Conservation (phyloP, 2,329 filamentous ascomycete species). For the Aspergillaceae sp. region DNA sequence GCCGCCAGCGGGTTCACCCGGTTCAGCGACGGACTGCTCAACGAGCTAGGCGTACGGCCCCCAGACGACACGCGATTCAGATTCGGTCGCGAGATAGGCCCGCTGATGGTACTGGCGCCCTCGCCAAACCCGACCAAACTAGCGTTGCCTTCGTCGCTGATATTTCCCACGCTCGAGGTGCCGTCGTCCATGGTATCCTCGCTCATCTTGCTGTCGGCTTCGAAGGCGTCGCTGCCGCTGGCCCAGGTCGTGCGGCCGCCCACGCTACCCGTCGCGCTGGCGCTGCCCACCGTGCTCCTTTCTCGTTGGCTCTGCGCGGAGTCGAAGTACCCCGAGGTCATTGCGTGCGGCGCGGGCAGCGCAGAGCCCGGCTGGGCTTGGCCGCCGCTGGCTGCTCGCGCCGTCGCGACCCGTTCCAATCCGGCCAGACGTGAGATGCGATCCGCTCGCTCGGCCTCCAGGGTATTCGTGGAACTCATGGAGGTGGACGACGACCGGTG, state of each 20-base stretch:
- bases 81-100: constrained; percentile 58
- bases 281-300: constrained; percentile 82
- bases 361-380: constrained; percentile 22
- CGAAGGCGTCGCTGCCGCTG: constrained; percentile 53
- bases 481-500: constrained; percentile 50
- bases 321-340: constrained; percentile 68
- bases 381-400: constrained; percentile 44
- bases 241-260: constrained; percentile 62
- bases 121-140: constrained; percentile 89
- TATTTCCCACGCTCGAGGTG: constrained; percentile 60
- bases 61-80: constrained; percentile 30
- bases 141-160: constrained; percentile 76
- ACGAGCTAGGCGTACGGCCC: constrained; percentile 29
- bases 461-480: constrained; percentile 58
- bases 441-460: constrained; percentile 87
- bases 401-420: constrained; percentile 77
- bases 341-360: constrained; percentile 26
- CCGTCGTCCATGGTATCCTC: constrained; percentile 58
- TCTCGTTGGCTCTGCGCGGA: constrained; percentile 64
- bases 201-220: constrained; percentile 43
- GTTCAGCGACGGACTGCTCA: constrained; percentile 29
- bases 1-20: constrained; percentile 21
- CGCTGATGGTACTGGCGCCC: constrained; percentile 76
- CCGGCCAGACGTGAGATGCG: constrained; percentile 90
- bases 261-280: constrained; percentile 69